Base-by-base conservation (phyloP, 2,329 filamentous ascomycete species). In the Sarocladiaceae sp. region DNA sequence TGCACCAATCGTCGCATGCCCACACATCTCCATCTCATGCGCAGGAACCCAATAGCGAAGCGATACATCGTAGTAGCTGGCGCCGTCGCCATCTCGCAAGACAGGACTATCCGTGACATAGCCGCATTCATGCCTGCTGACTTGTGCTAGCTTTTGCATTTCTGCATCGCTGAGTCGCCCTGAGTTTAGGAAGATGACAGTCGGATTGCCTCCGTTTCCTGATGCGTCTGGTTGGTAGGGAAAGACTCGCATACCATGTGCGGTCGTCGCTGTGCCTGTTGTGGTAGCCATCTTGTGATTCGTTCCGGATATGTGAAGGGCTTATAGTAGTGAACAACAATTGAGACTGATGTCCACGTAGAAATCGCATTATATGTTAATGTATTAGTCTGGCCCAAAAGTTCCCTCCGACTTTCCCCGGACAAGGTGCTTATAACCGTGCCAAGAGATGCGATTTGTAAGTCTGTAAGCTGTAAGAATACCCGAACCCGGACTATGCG, bases 11-110 rank as follows among this genome's bases (percentile, higher is more conserved):
- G 36, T 39, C 8, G 36, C 36, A 20, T 39, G 36, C 11, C 36
- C 36, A 17, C 36, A 39, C 36, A 39, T 39, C 18, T 39, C 36
- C 36, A 39, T 39, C 36, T 39, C 36, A 20, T 39, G 36, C 36
- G 11, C 36, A 8, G 36, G 36, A 10, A 39, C 36, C 36, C 36
- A 39, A 20, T 39, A 39, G 10, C 36, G 36, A 17, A 39, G 11
- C 11, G 36, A 39, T 10, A 39, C 36, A 8, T 39, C 18, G 36
- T 39, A 39, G 11, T 13, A 18, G 11, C 8, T 7, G 36, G 11
- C 36, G 8, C 12, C 12, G 8, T 39, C 8, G 10, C 10, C 12
- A 20, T 10, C 8, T 15, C 15, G 29, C 10, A 15, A 10, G 29
- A 33, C 10, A 11, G 36, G 36, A 10, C 36, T 17, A 8, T 7